Evolutionary conservation across 352 stramenopile species (phyloP).

Genomic region (Globisporangium yorkense): DNA sequence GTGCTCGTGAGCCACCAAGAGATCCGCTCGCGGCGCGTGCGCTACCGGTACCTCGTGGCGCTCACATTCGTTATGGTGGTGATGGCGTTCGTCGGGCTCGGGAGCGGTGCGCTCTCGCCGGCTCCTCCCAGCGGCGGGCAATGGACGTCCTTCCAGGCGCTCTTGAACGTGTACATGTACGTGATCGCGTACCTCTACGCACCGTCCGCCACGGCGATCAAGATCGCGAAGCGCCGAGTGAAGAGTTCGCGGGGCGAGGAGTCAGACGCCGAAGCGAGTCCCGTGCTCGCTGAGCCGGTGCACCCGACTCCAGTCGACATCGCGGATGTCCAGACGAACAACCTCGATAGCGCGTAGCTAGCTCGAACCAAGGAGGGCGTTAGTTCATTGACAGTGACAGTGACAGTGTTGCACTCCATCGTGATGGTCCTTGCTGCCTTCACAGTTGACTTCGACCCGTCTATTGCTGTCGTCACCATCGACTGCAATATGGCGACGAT

Average conservation of each 20-base stretch:
- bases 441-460: too few species aligned
- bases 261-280: slow-evolving; percentile 18
- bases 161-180: slow-evolving; percentile 65
- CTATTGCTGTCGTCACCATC: too few species aligned
- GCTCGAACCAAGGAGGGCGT: not conserved
- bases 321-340: not conserved
- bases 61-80: slow-evolving; percentile 48
- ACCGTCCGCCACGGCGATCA: slow-evolving; percentile 33
- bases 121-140: slow-evolving; percentile 34
- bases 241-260: slow-evolving; percentile 6
- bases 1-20: slow-evolving; percentile 33
- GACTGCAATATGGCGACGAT: not conserved
- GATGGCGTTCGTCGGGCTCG: slow-evolving; percentile 34
- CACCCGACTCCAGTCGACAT: slow-evolving; percentile 4
- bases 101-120: slow-evolving; percentile 34
- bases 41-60: slow-evolving; percentile 42
- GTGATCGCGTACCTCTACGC: slow-evolving; percentile 51
- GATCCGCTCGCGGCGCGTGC: slow-evolving; percentile 33
- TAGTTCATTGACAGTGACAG: not conserved
- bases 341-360: slow-evolving; percentile 11
- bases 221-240: slow-evolving; percentile 19
- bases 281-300: slow-evolving; percentile 11
- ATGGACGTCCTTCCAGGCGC: slow-evolving; percentile 42
- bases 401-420: too few species aligned
- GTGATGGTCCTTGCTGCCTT: too few species aligned